Percentiles rank a stretch among this genome's conserved stretches.
phyloP scores from a whole-genome alignment of 2,329 filamentous ascomycete species.

The Fonsecaea multimorphosa region DNA sequence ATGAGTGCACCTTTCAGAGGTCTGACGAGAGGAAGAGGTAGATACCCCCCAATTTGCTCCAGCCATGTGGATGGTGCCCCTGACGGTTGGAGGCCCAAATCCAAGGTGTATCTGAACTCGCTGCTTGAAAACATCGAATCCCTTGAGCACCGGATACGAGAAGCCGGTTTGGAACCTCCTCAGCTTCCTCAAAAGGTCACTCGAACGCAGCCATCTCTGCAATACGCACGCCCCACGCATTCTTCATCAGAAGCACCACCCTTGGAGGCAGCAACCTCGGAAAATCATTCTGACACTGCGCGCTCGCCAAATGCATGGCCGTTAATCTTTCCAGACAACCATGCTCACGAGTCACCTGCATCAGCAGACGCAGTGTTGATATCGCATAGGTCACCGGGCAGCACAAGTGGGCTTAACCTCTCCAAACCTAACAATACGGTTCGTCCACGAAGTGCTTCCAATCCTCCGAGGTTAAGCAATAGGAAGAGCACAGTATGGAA shows the following conservation, averaged over 20 bases:
- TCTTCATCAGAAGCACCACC: background rate
- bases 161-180: background rate
- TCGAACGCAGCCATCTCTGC: background rate
- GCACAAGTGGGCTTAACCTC: background rate
- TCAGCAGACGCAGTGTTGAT: background rate
- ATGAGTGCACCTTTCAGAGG: background rate
- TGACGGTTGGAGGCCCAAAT: background rate
- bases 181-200: background rate
- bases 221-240: background rate
- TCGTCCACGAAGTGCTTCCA: constrained; percentile 3
- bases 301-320: no score
- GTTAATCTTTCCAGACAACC: no score
- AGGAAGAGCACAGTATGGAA: background rate
- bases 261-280: no score
- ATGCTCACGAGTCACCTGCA: background rate
- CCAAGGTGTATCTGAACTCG: constrained; percentile 1
- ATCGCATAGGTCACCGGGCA: no score
- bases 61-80: background rate
- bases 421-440: background rate
- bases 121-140: background rate
- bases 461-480: background rate
- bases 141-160: constrained; percentile 3
- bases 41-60: background rate
- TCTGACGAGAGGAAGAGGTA: background rate
- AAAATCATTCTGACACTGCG: no score